Conservation (phyloP, 1,284 basidiomycete species). For the Coniferiporia weirii region DNA sequence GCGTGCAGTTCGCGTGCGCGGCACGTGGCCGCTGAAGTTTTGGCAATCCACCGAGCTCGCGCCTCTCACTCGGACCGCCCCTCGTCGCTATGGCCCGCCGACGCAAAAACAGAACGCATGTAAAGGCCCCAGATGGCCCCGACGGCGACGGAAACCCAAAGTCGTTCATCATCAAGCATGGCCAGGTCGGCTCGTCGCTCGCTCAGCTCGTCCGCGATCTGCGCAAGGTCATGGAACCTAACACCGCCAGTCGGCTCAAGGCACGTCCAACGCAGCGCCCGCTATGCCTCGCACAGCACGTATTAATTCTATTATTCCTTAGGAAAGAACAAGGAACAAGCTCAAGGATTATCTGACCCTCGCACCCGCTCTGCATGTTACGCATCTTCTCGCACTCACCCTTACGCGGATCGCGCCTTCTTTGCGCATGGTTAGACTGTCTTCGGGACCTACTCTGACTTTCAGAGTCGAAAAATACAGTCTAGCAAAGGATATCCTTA, state of each 20-base stretch:
- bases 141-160: constrained; percentile 48
- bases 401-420: constrained; percentile 83
- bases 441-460: constrained; percentile 89
- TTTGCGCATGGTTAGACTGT: constrained; percentile 84
- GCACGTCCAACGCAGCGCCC: constrained; percentile 44
- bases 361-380: constrained; percentile 87
- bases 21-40: background rate
- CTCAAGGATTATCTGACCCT: constrained; percentile 93
- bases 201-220: constrained; percentile 88
- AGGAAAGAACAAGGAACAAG: constrained; percentile 92
- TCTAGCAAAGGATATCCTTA: constrained; percentile 78
- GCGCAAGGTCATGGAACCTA: constrained; percentile 95
- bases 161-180: constrained; percentile 92
- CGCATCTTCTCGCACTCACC: constrained; percentile 91
- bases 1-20: background rate
- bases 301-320: constrained; percentile 20
- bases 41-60: background rate
- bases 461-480: constrained; percentile 93
- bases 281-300: background rate
- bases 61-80: background rate
- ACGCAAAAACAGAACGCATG: constrained; percentile 85
- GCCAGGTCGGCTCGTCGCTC: constrained; percentile 85
- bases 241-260: constrained; percentile 87
- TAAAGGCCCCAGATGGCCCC: constrained; percentile 48
- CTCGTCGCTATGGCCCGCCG: constrained; percentile 57